These are phyloP conservation scores for Sungouiozyma intestinalis DNA, from an alignment of 805 yeast species.

Conservation along the genomic window DNA sequence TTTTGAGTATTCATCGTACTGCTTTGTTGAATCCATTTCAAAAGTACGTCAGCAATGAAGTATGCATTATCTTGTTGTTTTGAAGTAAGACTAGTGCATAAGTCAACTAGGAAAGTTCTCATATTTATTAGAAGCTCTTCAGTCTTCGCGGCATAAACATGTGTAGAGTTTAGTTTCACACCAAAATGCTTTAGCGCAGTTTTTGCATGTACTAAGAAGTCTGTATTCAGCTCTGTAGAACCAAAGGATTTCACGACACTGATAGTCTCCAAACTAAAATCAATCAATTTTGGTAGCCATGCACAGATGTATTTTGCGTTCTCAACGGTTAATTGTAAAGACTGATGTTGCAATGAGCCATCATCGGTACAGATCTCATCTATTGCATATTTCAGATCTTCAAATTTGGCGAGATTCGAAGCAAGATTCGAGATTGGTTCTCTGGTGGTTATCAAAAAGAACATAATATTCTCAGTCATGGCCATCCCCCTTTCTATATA, in stretches of 20 bases:
- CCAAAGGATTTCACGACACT: slow-evolving; percentile 4
- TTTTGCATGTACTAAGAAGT: slow-evolving; percentile 13
- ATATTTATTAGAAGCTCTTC: slow-evolving; percentile 16
- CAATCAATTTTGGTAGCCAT: slow-evolving; percentile 30
- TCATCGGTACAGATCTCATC: slow-evolving; percentile 14
- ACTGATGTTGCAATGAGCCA: slow-evolving; percentile 11
- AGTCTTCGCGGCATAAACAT: slow-evolving; percentile 11
- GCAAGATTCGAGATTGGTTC: slow-evolving; percentile 33
- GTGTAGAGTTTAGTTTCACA: slow-evolving; percentile 5
- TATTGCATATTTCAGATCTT: slow-evolving; percentile 11
- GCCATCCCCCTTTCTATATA: slow-evolving; percentile 73
- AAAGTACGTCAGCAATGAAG: slow-evolving; percentile 40
- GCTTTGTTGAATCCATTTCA: slow-evolving; percentile 35
- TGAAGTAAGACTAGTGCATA: slow-evolving; percentile 20
- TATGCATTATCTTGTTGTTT: slow-evolving; percentile 33
- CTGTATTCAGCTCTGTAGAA: slow-evolving; percentile 5
- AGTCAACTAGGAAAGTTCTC: slow-evolving; percentile 15
- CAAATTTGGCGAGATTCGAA: slow-evolving; percentile 11
- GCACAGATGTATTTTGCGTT: slow-evolving; percentile 11
- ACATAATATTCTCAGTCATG: slow-evolving; percentile 59
- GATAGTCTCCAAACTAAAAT: slow-evolving; percentile 22
- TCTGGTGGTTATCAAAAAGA: slow-evolving; percentile 44
- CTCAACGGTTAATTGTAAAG: slow-evolving; percentile 7
- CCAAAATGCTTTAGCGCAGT: slow-evolving; percentile 9
- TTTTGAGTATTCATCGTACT: background rate